Percentiles rank a stretch among this genome's conserved stretches.
phyloP scores from a whole-genome alignment of 2,329 filamentous ascomycete genomes.

The Xylaria sp. region DNA sequence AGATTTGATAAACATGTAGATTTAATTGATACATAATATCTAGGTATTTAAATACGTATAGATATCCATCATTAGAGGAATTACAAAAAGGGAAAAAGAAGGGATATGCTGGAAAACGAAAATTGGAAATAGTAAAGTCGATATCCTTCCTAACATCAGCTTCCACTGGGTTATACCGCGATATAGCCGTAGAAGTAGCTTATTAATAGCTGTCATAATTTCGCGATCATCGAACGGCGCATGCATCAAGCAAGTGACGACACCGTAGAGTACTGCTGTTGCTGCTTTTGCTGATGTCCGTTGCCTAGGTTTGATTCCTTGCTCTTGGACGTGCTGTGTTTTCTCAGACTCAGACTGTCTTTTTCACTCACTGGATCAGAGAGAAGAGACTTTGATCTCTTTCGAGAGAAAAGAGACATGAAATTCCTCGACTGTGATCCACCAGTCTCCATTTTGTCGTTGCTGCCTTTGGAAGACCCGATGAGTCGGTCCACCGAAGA shows the following conservation, averaged over 20 bases:
- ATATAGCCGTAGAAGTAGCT: background rate
- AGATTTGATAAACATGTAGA: background rate
- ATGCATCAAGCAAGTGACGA: background rate
- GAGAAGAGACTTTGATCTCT: background rate
- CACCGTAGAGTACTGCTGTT: background rate
- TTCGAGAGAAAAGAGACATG: background rate
- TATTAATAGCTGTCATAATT: background rate
- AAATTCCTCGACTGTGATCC: background rate
- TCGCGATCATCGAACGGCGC: background rate
- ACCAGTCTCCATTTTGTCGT: background rate
- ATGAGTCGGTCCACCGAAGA: constrained; percentile 1
- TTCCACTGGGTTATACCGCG: background rate
- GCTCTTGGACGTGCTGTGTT: background rate
- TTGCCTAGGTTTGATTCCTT: background rate
- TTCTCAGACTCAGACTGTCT: background rate
- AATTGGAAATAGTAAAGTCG: background rate
- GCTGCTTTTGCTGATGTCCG: background rate
- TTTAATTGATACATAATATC: background rate
- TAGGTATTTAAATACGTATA: background rate
- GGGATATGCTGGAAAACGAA: background rate
- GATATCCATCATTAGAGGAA: background rate
- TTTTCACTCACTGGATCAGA: background rate
- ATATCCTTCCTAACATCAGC: background rate
- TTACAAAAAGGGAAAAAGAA: background rate
- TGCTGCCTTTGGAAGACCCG: background rate